phyloP scores from a whole-genome alignment of 2,329 filamentous ascomycete genomes.

The Xylariaceae sp. region DNA sequence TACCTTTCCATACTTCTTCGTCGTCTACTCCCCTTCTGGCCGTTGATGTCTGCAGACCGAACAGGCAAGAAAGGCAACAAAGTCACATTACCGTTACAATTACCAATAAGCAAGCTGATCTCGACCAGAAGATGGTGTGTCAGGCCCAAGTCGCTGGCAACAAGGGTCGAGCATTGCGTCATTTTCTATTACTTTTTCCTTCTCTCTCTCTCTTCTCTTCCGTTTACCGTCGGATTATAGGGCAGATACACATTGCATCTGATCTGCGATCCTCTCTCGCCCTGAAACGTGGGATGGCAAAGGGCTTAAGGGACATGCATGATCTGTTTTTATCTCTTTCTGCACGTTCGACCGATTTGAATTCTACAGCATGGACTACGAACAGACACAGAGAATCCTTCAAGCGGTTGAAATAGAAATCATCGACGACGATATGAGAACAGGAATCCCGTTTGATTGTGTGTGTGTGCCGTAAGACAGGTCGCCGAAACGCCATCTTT shows the following conservation, averaged over 20 bases:
- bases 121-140: background rate
- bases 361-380: background rate
- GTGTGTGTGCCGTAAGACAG: slow-evolving; percentile 6
- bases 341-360: background rate
- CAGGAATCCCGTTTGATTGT: background rate
- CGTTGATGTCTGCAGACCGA: background rate
- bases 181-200: slow-evolving; percentile 6
- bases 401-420: background rate
- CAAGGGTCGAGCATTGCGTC: slow-evolving; percentile 11
- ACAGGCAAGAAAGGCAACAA: background rate
- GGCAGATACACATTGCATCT: slow-evolving; percentile 9
- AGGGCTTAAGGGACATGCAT: background rate
- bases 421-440: background rate
- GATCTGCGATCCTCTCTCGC: slow-evolving; percentile 3
- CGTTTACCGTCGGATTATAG: no score
- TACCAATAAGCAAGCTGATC: background rate
- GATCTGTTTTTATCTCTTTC: background rate
- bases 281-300: background rate
- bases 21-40: background rate
- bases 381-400: background rate
- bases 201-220: background rate
- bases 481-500: slow-evolving; percentile 17
- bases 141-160: slow-evolving; percentile 8
- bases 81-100: background rate
- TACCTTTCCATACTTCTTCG: background rate